Evolutionary conservation across 176 grass and related monocot species (phyloP).

Genomic region (Oropetium thomaeum): DNA sequence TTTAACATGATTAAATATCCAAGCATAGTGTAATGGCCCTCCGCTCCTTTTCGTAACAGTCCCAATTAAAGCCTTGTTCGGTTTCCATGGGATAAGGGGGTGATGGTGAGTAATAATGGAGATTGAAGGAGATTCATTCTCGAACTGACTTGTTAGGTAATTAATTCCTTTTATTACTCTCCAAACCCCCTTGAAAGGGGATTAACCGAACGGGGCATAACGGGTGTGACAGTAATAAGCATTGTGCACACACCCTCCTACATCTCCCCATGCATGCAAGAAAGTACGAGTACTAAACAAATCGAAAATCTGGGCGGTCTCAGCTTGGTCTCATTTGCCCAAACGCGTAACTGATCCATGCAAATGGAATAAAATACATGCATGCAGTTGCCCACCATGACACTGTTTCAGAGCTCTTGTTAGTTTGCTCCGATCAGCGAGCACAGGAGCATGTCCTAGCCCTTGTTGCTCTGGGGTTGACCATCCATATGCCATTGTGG

Average conservation of each 20-base stretch:
- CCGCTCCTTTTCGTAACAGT: too few species aligned
- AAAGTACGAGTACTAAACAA: slow-evolving; percentile 2
- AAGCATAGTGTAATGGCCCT: background rate
- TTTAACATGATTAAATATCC: background rate
- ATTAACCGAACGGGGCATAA: too few species aligned
- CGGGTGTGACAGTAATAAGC: too few species aligned
- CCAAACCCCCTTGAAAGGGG: too few species aligned
- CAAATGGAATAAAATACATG: background rate
- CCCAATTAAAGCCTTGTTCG: too few species aligned
- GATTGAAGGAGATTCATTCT: too few species aligned
- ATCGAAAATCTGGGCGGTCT: background rate
- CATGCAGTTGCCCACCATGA: background rate
- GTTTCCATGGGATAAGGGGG: too few species aligned
- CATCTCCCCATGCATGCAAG: too few species aligned
- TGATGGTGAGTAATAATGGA: too few species aligned
- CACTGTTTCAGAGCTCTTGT: slow-evolving; percentile 14
- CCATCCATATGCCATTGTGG: background rate
- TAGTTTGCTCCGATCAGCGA: background rate
- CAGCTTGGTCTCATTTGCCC: background rate
- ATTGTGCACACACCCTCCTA: too few species aligned
- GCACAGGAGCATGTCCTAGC: background rate
- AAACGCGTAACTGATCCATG: background rate
- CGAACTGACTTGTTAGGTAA: too few species aligned
- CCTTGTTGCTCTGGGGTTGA: slow-evolving; percentile 34
- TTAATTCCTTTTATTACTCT: too few species aligned